Evolutionary conservation across 139 green algal genomes (phyloP).

Genomic region (Pleodorina starrii): DNA sequence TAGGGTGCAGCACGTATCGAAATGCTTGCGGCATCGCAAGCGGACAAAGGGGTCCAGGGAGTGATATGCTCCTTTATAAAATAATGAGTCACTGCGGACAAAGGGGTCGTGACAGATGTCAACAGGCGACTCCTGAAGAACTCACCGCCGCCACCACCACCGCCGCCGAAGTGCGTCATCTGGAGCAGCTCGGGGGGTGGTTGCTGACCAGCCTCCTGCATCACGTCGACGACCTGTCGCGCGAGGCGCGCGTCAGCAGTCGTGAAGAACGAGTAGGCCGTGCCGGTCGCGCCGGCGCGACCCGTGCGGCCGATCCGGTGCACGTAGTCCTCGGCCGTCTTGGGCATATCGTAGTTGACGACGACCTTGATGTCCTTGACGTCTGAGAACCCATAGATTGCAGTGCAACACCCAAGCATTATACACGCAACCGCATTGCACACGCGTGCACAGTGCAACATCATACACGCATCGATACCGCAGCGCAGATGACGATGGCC

Average conservation of each 20-base stretch:
- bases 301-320: constrained; percentile 94
- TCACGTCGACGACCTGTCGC: constrained; percentile 77
- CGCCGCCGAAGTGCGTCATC: constrained; percentile 49
- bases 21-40: too few relatives aligned
- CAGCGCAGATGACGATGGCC: too few relatives aligned
- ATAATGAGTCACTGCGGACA: neutral
- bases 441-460: too few relatives aligned
- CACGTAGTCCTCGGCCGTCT: constrained; percentile 93
- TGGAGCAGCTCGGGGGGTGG: constrained; percentile 52
- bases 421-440: too few relatives aligned
- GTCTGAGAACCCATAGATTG: constrained; percentile 79
- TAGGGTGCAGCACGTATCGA: too few relatives aligned
- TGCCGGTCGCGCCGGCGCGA: constrained; percentile 84
- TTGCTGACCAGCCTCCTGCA: constrained; percentile 85
- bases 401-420: too few relatives aligned
- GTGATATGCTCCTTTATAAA: too few relatives aligned
- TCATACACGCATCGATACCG: too few relatives aligned
- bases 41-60: too few relatives aligned
- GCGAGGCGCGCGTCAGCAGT: constrained; percentile 78
- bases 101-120: neutral
- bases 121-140: too few relatives aligned
- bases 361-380: constrained; percentile 95
- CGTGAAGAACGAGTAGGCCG: constrained; percentile 92
- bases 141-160: constrained; percentile 48
- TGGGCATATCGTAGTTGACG: constrained; percentile 93